Percentiles rank a stretch among this genome's conserved stretches.
phyloP scores from a whole-genome alignment of 2,329 filamentous ascomycete genomes.

The Alternaria infectoria region DNA sequence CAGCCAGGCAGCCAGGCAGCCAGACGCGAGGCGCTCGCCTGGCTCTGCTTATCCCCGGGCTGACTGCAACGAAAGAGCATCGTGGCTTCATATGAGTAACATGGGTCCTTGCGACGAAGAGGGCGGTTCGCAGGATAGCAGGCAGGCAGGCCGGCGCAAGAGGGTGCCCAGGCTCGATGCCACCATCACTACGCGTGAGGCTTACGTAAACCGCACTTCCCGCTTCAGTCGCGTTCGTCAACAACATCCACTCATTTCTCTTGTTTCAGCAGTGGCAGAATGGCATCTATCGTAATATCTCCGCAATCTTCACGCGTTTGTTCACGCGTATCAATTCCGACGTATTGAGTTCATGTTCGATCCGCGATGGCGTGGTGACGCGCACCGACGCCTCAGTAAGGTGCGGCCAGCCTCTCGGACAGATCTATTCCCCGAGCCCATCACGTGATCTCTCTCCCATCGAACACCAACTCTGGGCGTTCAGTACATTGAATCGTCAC shows the following conservation, averaged over 20 bases:
- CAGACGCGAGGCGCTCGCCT: conserved; percentile 1
- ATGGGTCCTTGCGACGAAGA: neutral
- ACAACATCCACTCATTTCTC: neutral
- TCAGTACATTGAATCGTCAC: neutral
- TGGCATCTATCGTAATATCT: neutral
- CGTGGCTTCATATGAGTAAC: neutral
- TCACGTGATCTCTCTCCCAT: neutral
- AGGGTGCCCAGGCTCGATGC: neutral
- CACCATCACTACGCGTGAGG: neutral
- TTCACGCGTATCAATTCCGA: neutral
- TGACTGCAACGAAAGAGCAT: neutral
- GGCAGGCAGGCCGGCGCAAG: neutral
- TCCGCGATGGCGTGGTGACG: neutral
- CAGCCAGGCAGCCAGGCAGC: conserved; percentile 7
- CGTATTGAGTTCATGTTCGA: neutral
- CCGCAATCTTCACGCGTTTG: neutral
- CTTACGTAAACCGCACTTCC: neutral
- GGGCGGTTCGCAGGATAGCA: neutral
- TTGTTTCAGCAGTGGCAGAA: neutral
- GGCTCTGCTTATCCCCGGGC: conserved; percentile 2
- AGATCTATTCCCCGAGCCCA: conserved; percentile 4
- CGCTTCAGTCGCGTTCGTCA: neutral
- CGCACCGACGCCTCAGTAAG: neutral
- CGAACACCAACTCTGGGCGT: neutral
- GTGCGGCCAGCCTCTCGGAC: conserved; percentile 1